Evolutionary conservation across 768 basidiomycete genomes (phyloP).

Genomic region (Tulasnella calospora): DNA sequence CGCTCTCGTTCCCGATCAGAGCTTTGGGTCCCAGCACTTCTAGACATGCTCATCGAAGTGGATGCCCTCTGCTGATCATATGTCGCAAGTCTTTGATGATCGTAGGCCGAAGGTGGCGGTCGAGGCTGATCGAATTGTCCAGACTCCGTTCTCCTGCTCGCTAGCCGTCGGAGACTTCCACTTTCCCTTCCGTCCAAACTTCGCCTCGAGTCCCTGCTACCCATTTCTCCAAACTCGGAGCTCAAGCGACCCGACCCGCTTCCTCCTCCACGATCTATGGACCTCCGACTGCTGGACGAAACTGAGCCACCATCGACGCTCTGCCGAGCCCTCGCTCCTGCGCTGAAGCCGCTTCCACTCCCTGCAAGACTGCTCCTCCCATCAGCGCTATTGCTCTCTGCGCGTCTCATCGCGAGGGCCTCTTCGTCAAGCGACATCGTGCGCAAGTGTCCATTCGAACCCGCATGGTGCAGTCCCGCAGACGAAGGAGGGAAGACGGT

Average conservation of each 20-base stretch:
- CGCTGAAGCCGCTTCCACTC: conserved; percentile 13
- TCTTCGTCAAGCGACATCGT: conserved; percentile 23
- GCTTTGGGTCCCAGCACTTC: background rate
- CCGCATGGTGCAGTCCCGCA: background rate
- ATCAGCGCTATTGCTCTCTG: background rate
- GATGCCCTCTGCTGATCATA: background rate
- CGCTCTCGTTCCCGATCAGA: background rate
- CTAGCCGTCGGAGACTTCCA: background rate
- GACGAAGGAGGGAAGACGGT: background rate
- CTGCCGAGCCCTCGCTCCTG: background rate
- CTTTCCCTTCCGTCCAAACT: background rate
- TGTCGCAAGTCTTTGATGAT: background rate
- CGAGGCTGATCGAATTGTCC: background rate
- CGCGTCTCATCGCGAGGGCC: conserved; percentile 13
- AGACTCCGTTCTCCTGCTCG: background rate
- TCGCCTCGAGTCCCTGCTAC: background rate
- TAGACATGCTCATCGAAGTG: background rate
- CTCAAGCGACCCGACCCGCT: background rate
- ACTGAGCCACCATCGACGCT: conserved; percentile 18
- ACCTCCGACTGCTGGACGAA: conserved; percentile 13
- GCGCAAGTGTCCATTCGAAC: background rate
- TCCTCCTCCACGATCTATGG: background rate
- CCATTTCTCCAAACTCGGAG: background rate
- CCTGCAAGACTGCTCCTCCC: conserved; percentile 2
- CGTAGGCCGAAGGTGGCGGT: background rate